phyloP scores from a whole-genome alignment of 352 stramenopile genomes.

The Sclerospora graminicola region DNA sequence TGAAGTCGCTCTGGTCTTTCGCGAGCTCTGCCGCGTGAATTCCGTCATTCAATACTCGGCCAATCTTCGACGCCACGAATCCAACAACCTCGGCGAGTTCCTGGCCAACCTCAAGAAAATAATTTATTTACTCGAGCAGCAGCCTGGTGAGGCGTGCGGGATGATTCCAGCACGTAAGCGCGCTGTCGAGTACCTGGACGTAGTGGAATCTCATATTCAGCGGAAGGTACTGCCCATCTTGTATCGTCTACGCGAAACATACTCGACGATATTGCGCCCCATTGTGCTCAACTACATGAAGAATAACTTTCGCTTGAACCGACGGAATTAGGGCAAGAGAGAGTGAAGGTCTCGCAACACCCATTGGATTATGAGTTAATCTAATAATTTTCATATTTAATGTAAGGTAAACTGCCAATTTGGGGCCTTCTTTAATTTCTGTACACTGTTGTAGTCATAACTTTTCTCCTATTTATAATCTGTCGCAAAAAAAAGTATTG shows the following conservation, averaged over 20 bases:
- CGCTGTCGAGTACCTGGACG: conserved; percentile 65
- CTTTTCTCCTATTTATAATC: too few relatives aligned
- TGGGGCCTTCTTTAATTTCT: too few relatives aligned
- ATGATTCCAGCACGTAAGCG: conserved; percentile 69
- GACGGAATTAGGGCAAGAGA: conserved; percentile 19
- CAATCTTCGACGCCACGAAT: conserved; percentile 63
- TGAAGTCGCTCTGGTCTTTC: conserved; percentile 70
- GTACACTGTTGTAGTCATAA: too few relatives aligned
- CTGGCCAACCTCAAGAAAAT: conserved; percentile 83
- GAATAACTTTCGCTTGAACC: conserved; percentile 49
- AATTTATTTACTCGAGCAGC: conserved; percentile 84
- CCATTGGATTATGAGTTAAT: too few relatives aligned
- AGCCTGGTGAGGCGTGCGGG: conserved; percentile 53
- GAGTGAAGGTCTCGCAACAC: too few relatives aligned
- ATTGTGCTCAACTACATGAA: conserved; percentile 73
- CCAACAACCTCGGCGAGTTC: conserved; percentile 74
- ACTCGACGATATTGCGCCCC: conserved; percentile 66
- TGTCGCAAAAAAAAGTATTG: too few relatives aligned
- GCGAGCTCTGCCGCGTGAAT: conserved; percentile 71
- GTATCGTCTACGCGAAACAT: conserved; percentile 61
- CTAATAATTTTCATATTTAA: too few relatives aligned
- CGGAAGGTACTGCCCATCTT: conserved; percentile 78
- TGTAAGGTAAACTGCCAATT: too few relatives aligned
- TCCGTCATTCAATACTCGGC: conserved; percentile 71
- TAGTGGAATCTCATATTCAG: conserved; percentile 78